Base-by-base conservation (phyloP, 345 rosid genomes). In the Salix viminalis region DNA sequence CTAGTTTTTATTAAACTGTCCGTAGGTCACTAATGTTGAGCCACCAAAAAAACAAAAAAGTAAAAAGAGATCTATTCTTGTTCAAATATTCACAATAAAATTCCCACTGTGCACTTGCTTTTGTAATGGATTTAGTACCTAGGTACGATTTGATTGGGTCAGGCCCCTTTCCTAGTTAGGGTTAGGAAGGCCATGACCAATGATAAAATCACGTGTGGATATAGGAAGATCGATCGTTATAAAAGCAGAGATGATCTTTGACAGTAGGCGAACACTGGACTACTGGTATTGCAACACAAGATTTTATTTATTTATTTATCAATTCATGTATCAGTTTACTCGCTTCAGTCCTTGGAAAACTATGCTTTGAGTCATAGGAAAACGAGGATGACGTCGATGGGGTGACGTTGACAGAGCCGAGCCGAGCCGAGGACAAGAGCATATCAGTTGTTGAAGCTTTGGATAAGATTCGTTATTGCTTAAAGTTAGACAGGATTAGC, bases 221-320 rank as follows among this genome's bases (percentile, higher is more conserved):
- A 39, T 41, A 42, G 7, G 34, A 18, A 62, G 56, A 50, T 50
- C 2, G 67, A 70, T 70, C 72, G 70, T 42, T 37, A 9, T 2
- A 39, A n/a, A 69, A 14, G 28, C 46, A 42, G 19, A 70, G 66
- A 65, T 13, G 67, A 68, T 61, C 71, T 14, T 68, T 62, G 61
- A 76, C 77, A 80, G 48, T 68, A 39, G n/a, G 10, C 14, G 26
- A 14, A 65, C 70, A 65, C 72, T 71, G 32, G 32, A 9, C 46
- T 48, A 14, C 54, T 48, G 21, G 6, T 4, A 15, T 48, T 5
- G 54, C 7, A 16, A 16, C 54, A 4, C 19, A 16, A 7, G 6
- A 16, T 15, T 4, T 46, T 13, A 13, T 46, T 42, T 42, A 10
- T 46, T 15, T 48, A 10, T 46, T 15, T 48, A 34, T 32, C 0